phyloP scores from a whole-genome alignment of 495 filamentous ascomycete genomes.

The Penicillium silybi region DNA sequence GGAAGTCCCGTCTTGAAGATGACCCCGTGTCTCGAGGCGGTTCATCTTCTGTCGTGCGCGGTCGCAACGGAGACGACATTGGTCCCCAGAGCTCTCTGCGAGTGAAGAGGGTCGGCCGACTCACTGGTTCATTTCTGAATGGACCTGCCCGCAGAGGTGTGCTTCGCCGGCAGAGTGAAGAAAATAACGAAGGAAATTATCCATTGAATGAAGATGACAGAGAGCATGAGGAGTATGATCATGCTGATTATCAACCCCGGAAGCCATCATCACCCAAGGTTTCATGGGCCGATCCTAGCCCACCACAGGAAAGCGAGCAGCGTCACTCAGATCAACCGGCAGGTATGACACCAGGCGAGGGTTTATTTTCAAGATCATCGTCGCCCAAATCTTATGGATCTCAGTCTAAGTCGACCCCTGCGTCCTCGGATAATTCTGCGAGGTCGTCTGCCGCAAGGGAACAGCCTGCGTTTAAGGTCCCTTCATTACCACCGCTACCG shows the following conservation, averaged over 20 bases:
- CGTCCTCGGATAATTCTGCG: slow-evolving; percentile 37
- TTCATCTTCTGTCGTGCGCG: slow-evolving; percentile 47
- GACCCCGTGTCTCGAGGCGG: slow-evolving; percentile 45
- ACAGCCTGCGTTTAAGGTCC: slow-evolving; percentile 64
- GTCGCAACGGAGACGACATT: slow-evolving; percentile 49
- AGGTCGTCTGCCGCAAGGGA: slow-evolving; percentile 34
- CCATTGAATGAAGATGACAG: slow-evolving; percentile 27
- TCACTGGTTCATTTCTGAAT: slow-evolving; percentile 68
- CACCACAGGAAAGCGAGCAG: slow-evolving; percentile 25
- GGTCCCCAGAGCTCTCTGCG: slow-evolving; percentile 66
- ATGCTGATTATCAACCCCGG: slow-evolving; percentile 27
- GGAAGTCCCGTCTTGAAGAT: slow-evolving; percentile 38
- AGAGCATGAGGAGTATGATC: slow-evolving; percentile 26
- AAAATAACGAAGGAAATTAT: slow-evolving; percentile 49
- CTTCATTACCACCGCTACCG: slow-evolving; percentile 55
- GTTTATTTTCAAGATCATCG: slow-evolving; percentile 35
- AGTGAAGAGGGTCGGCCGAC: slow-evolving; percentile 66
- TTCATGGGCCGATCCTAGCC: slow-evolving; percentile 45
- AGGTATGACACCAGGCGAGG: slow-evolving; percentile 21
- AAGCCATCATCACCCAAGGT: slow-evolving; percentile 42
- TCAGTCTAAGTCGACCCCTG: slow-evolving; percentile 40
- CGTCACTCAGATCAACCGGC: slow-evolving; percentile 23
- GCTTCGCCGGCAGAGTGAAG: slow-evolving; percentile 67
- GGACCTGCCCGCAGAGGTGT: slow-evolving; percentile 70
- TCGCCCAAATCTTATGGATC: slow-evolving; percentile 41